A percentile compares a stretch with the other conserved stretches of the same genome.
Evolutionary conservation across 257 asterid species (phyloP).

Genomic region (Buddleja alternifolia): DNA sequence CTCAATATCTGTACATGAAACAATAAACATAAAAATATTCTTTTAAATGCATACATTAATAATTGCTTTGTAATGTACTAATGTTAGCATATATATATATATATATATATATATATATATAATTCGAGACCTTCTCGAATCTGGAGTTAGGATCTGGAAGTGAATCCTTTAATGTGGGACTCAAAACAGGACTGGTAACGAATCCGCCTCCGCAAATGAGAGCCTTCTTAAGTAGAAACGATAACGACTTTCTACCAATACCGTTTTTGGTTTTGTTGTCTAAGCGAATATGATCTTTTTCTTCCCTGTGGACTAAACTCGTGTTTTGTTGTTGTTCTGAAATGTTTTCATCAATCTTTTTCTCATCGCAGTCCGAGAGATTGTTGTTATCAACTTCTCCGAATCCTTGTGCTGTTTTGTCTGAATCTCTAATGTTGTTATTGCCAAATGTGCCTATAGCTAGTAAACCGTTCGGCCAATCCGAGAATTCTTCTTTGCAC

Average conservation of each 20-base stretch:
- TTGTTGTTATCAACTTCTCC: slow-evolving; percentile 40
- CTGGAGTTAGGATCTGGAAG: slow-evolving; percentile 56
- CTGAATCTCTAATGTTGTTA: not conserved
- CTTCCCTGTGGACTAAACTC: slow-evolving; percentile 35
- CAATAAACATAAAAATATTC: not conserved
- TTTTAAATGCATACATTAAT: too few relatives aligned
- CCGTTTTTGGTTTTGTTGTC: slow-evolving; percentile 30
- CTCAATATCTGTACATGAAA: slow-evolving; percentile 56
- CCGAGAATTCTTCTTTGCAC: slow-evolving; percentile 67
- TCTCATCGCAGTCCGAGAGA: slow-evolving; percentile 38
- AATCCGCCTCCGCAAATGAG: slow-evolving; percentile 54
- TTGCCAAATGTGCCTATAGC: slow-evolving; percentile 89
- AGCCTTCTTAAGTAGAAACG: slow-evolving; percentile 64
- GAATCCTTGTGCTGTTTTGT: slow-evolving; percentile 31
- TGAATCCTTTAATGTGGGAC: slow-evolving; percentile 48
- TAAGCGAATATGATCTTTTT: slow-evolving; percentile 34
- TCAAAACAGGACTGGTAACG: slow-evolving; percentile 32
- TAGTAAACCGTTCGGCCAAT: slow-evolving; percentile 76
- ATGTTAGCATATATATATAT: not conserved
- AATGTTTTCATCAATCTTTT: slow-evolving; percentile 9
- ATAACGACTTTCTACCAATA: slow-evolving; percentile 52
- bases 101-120: too few relatives aligned
- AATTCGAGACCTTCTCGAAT: slow-evolving; percentile 62
- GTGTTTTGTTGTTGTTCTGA: slow-evolving; percentile 21
- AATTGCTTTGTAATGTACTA: not conserved